These are phyloP conservation scores for Puccinia novopanici DNA, from an alignment of 1,284 basidiomycete species.

Conservation along the genomic window DNA sequence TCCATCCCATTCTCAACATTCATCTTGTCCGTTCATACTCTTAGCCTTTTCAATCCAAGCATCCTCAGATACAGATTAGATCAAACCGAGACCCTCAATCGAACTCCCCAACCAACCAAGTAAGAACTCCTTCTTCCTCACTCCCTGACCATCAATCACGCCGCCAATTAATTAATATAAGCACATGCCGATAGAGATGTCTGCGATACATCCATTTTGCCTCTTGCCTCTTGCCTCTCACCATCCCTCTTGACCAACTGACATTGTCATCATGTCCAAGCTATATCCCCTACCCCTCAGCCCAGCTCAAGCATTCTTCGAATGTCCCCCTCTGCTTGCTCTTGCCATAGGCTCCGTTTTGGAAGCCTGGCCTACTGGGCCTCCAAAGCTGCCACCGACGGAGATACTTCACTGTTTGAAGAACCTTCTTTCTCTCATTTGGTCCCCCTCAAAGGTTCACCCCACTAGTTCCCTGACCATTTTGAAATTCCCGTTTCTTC, in stretches of 20 bases:
- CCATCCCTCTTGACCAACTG: background rate
- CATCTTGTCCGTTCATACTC: background rate
- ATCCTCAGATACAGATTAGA: background rate
- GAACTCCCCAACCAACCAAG: constrained; percentile 7
- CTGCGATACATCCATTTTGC: background rate
- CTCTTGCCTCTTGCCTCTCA: background rate
- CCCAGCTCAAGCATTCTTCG: constrained; percentile 21
- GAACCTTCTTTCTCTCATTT: constrained; percentile 34
- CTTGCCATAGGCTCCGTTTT: constrained; percentile 23
- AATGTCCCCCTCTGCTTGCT: constrained; percentile 20
- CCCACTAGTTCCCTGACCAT: background rate
- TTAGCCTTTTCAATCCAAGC: background rate
- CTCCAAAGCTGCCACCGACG: constrained; percentile 31
- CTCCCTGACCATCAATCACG: background rate
- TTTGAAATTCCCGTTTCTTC: background rate
- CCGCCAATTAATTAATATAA: background rate
- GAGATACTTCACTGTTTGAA: constrained; percentile 9
- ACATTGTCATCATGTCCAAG: constrained; percentile 18
- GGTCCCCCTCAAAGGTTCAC: constrained; percentile 24
- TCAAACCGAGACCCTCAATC: background rate
- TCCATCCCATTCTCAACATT: background rate
- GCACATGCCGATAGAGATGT: constrained; percentile 8
- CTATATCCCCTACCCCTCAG: constrained; percentile 8
- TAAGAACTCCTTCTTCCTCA: background rate
- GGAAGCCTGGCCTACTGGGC: constrained; percentile 26